A percentile compares a stretch with the other conserved stretches of the same genome.
Evolutionary conservation across 2,329 filamentous ascomycete genomes (phyloP).

Genomic region (Colletotrichum tamarilloi): DNA sequence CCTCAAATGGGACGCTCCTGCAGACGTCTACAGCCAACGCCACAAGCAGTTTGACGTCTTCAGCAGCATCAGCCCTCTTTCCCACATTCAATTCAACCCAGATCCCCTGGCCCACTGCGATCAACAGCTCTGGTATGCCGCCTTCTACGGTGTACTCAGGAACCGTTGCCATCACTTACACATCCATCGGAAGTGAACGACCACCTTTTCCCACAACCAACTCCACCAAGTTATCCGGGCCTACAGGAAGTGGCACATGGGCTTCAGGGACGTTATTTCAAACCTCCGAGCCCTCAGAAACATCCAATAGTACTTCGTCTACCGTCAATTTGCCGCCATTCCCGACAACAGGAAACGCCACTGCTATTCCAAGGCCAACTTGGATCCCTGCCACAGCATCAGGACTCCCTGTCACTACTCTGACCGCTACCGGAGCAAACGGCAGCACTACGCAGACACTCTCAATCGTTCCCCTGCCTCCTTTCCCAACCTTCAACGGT

Average conservation of each 20-base stretch:
- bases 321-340: neutral
- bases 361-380: conserved; percentile 2
- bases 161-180: neutral
- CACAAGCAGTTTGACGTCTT: neutral
- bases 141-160: neutral
- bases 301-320: neutral
- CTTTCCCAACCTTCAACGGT: neutral
- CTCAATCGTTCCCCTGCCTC: neutral
- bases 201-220: conserved; percentile 19
- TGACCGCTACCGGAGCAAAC: conserved; percentile 1
- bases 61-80: neutral
- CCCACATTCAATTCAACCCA: neutral
- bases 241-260: conserved; percentile 3
- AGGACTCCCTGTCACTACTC: neutral
- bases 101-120: neutral
- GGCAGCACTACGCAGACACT: neutral
- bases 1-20: conserved; percentile 1
- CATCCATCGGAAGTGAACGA: neutral
- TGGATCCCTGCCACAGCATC: neutral
- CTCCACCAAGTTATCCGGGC: neutral
- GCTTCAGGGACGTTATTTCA: conserved; percentile 11
- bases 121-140: neutral
- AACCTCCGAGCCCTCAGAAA: conserved; percentile 6
- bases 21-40: neutral
- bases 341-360: conserved; percentile 9